A percentile compares a stretch with the other conserved stretches of the same genome.
Conservation (phyloP, 1,139 yeast genomes). For the Geotrichum reessii region DNA sequence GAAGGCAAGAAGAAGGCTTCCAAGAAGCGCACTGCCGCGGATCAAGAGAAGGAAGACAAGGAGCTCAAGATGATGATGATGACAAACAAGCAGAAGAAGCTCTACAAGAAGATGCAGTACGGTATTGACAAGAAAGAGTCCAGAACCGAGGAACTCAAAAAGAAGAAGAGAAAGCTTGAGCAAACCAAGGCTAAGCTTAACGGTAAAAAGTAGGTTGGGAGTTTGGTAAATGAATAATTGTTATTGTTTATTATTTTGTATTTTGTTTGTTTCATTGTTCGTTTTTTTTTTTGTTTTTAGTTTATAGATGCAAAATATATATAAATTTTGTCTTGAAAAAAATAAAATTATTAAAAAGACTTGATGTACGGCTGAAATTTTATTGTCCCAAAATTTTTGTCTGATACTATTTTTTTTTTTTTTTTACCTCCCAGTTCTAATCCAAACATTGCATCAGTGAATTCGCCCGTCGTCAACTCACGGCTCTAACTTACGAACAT, state of each 20-base stretch:
- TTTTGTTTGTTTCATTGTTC: background rate
- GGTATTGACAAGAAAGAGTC: constrained; percentile 81
- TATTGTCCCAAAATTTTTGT: background rate
- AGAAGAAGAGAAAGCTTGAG: constrained; percentile 72
- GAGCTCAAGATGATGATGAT: constrained; percentile 92
- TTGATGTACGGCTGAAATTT: background rate
- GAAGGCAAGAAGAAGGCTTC: constrained; percentile 28
- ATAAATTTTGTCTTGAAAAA: background rate
- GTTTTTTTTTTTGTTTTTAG: background rate
- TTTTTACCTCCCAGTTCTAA: background rate
- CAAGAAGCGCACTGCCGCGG: constrained; percentile 33
- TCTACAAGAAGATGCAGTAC: constrained; percentile 92
- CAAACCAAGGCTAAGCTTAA: constrained; percentile 57
- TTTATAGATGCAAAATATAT: background rate
- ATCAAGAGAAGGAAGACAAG: constrained; percentile 60
- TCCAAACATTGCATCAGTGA: no score
- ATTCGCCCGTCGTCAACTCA: no score
- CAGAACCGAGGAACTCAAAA: constrained; percentile 64
- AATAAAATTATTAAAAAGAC: no score
- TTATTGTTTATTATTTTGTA: background rate
- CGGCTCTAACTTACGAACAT: no score
- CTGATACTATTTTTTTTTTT: background rate
- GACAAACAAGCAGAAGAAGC: constrained; percentile 92
- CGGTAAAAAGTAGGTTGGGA: constrained; percentile 36
- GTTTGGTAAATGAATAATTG: no score